Evolutionary conservation across 2,329 filamentous ascomycete genomes (phyloP).

Genomic region (Huntiella abstrusa): DNA sequence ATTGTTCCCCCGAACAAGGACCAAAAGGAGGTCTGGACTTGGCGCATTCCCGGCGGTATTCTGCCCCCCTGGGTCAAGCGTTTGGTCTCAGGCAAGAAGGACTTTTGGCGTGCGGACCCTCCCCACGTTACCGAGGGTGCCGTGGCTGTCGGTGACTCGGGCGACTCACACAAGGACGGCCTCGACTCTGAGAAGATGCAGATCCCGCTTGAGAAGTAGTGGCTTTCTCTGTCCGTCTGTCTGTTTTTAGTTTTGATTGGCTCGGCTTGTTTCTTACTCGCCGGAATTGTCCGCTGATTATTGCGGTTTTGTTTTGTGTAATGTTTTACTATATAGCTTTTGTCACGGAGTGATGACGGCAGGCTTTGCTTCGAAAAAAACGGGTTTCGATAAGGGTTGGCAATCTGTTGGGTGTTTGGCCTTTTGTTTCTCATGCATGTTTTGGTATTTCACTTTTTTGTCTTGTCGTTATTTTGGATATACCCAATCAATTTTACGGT

Average conservation of each 20-base stretch:
- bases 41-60: conserved; percentile 53
- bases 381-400: no score
- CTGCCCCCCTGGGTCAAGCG: conserved; percentile 56
- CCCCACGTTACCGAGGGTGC: conserved; percentile 12
- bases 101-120: conserved; percentile 41
- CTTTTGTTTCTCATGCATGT: no score
- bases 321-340: no score
- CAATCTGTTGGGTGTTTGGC: no score
- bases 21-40: conserved; percentile 65
- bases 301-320: no score
- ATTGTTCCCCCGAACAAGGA: conserved; percentile 59
- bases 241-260: neutral
- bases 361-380: no score
- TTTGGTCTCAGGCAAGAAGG: conserved; percentile 44
- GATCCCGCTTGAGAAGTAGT: conserved; percentile 4
- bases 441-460: no score
- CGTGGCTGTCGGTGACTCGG: conserved; percentile 4
- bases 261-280: no score
- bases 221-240: neutral
- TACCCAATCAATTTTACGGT: no score
- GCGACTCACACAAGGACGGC: conserved; percentile 1
- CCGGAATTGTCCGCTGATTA: no score
- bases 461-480: no score
- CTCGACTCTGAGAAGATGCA: conserved; percentile 7
- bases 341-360: no score